Percentiles rank a stretch among this genome's conserved stretches.
phyloP scores from a whole-genome alignment of 176 grass and related monocot species.

The Eremochloa ophiuroides region DNA sequence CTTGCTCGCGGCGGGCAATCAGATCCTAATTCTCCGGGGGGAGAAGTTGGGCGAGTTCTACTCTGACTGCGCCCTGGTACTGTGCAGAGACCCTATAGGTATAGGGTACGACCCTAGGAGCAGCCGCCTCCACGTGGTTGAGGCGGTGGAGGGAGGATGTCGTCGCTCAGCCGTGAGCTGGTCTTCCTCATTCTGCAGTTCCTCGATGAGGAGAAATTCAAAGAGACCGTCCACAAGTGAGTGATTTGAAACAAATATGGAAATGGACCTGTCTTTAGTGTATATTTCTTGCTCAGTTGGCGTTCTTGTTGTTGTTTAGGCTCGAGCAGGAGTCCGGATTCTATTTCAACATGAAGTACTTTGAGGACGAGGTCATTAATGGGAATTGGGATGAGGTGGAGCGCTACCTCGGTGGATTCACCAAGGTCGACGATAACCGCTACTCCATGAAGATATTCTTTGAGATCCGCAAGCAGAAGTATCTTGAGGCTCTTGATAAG shows the following conservation, averaged over 20 bases:
- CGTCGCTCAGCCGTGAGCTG: constrained; percentile 65
- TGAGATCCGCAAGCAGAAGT: constrained; percentile 90
- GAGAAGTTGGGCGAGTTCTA: not conserved
- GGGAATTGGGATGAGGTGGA: constrained; percentile 91
- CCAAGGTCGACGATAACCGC: constrained; percentile 80
- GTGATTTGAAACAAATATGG: not conserved
- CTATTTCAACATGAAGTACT: constrained; percentile 97
- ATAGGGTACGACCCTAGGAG: constrained; percentile 1
- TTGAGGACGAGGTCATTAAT: constrained; percentile 75
- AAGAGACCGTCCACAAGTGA: constrained; percentile 82
- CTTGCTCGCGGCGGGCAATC: not conserved
- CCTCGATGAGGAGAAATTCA: constrained; percentile 94
- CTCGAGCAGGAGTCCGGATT: constrained; percentile 91
- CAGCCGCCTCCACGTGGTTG: constrained; percentile 37
- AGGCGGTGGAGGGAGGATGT: constrained; percentile 42
- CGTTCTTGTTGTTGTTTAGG: constrained; percentile 24
- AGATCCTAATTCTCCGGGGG: not conserved
- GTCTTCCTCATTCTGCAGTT: constrained; percentile 91
- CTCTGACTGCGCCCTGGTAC: not conserved
- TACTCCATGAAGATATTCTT: constrained; percentile 95
- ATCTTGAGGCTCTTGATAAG: constrained; percentile 85
- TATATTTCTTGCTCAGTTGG: not conserved
- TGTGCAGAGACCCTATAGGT: constrained; percentile 17
- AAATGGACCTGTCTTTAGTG: not conserved
- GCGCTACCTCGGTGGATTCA: constrained; percentile 81